Evolutionary conservation across 768 basidiomycete species (phyloP), one percentile per base, ranked within the genome.

Genomic region (Fomitopsis serialis): DNA sequence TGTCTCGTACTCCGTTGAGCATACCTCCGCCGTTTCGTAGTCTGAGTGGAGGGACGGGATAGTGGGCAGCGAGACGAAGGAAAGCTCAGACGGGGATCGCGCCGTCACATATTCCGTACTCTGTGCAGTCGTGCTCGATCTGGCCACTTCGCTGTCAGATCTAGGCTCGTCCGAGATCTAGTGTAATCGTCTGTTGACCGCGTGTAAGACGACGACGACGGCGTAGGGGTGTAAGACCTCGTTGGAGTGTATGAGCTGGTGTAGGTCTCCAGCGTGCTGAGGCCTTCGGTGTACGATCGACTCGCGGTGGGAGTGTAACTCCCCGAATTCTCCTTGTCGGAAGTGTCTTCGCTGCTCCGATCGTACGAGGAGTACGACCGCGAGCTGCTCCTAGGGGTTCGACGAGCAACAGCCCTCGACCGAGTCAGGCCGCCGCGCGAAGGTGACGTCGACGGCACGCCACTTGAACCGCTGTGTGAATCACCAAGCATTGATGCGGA

Each of bases 401-500:
- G 71, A 53, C 85, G 71, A 50, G 84, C 71, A 7, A 89, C 74
- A 36, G 76, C 85, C 15, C 79, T 67, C 0, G 80, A 77, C 22
- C 87, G 74, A 8, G 83, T 79, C 19, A 89, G 70, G 1, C 74
- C 62, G 2, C 71, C 69, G 1, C 73, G 69, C 1, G 84, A 80
- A 3, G 82, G 76, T 0, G 83, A 79, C 0, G 74, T 71, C 0
- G 74, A 69, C 8, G 73, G 70, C 27, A 71, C 61, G 29, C 32
- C 50, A 10, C 55, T 52, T 6, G 66, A 58, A 19, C 61, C 61
- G 25, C 55, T 58, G 48, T 78, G 78, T 7, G 81, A 81, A 56
- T 82, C 80, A 1, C 80, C 79, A 7, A 82, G 67, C 50, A 78
- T 75, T 1, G 84, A 85, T 1, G 75, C 76, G 13, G 81, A 79